A percentile compares a stretch with the other conserved stretches of the same genome.
phyloP scores from a whole-genome alignment of 345 rosid species.

The Mallotus nudiflorus region DNA sequence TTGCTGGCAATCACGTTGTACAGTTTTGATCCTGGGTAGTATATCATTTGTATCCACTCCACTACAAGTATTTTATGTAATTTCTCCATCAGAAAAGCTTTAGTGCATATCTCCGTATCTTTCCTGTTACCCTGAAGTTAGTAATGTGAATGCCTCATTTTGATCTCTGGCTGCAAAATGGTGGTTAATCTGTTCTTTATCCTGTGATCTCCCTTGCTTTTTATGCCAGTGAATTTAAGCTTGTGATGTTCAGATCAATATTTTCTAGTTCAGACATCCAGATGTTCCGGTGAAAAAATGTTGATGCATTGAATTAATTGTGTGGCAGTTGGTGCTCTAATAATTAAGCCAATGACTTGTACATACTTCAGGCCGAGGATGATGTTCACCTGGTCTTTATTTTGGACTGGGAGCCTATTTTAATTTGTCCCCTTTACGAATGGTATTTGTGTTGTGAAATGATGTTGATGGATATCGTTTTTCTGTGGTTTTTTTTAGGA shows the following conservation, averaged over 20 bases:
- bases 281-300: background rate
- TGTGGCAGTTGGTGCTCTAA: background rate
- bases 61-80: too few relatives aligned
- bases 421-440: background rate
- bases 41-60: too few relatives aligned
- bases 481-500: slow-evolving; percentile 48
- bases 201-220: background rate
- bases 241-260: background rate
- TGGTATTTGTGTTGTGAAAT: background rate
- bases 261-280: background rate
- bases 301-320: too few relatives aligned
- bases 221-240: background rate
- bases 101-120: too few relatives aligned
- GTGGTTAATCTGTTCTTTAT: background rate
- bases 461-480: background rate
- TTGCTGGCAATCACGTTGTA: too few relatives aligned
- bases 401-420: background rate
- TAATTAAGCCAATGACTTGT: background rate
- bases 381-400: background rate
- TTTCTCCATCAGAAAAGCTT: too few relatives aligned
- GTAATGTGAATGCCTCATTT: background rate
- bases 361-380: background rate
- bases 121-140: too few relatives aligned
- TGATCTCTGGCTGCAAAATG: background rate
- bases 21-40: too few relatives aligned